Conservation (phyloP, 163 green algal genomes). For the Chlorella variabilis region DNA sequence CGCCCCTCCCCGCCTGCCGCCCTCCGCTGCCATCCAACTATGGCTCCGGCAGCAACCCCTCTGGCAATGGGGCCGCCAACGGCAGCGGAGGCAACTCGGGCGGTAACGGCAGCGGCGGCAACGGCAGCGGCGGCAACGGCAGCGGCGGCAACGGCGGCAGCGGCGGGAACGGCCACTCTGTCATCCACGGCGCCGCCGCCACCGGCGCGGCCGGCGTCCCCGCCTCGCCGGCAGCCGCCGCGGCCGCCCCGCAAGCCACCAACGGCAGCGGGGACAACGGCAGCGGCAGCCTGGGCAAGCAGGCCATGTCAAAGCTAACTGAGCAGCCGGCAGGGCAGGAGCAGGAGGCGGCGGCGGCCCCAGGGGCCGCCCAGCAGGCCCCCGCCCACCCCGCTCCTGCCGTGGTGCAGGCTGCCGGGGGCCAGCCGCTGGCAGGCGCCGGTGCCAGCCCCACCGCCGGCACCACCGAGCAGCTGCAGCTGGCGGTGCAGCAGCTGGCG, state of each 20-base stretch:
- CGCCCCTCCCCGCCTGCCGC: not conserved
- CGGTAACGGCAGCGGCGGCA: constrained; percentile 25
- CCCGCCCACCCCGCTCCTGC: not conserved
- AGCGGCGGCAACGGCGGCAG: constrained; percentile 16
- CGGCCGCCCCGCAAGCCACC: not conserved
- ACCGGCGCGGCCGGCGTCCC: not conserved
- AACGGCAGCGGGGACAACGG: constrained; percentile 27
- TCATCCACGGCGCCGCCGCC: constrained; percentile 1
- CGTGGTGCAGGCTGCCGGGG: not conserved
- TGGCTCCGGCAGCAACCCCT: constrained; percentile 3
- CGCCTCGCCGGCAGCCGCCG: not conserved
- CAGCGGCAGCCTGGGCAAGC: constrained; percentile 29
- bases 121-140: not conserved
- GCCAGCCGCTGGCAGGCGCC: no score
- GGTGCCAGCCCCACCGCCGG: not conserved
- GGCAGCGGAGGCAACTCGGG: not conserved
- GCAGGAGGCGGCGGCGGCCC: not conserved
- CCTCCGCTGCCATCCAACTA: not conserved
- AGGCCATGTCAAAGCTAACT: constrained; percentile 23
- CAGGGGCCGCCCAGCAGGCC: not conserved
- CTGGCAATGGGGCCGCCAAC: not conserved
- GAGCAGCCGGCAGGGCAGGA: constrained; percentile 2
- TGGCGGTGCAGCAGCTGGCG: not conserved
- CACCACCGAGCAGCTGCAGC: not conserved
- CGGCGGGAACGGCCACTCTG: constrained; percentile 30